Base-by-base conservation (phyloP, 441 rosid genomes). In the Gossypium aridum region DNA sequence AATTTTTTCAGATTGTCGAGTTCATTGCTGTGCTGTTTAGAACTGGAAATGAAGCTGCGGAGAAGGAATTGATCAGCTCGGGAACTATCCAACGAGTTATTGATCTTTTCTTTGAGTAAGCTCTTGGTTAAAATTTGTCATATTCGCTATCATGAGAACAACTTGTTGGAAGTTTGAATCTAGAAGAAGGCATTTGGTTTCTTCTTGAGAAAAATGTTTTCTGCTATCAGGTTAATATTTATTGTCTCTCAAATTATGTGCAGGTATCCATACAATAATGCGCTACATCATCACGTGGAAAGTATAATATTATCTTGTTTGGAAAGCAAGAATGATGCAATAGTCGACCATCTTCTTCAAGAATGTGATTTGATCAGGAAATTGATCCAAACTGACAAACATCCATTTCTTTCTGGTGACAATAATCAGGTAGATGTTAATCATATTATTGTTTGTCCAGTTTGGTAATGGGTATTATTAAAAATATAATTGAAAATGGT, bases 241-340 rank as follows among this genome's bases (percentile, higher is more conserved):
- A 64, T 75, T 39, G 17, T 65, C 56, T 69, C 62, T 64, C 65
- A 55, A 72, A 75, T 75, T 56, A 71, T 81, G 8, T 34, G 81
- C 81, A 96, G 99, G 91, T 93, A 93, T 80, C 98, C 99, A 0
- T 96, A 81, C 84, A 96, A 93, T 75, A 96, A 93, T 83, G 96
- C 94, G 16, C 80, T 96, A 85, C 99, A 96, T 80, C 98, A 93
- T 83, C 98, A 93, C 70, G 97, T 92, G 23, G 98, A 93, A 86
- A 93, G 96, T 76, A 91, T 96, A 72, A 77, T 92, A 77, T 67
- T 84, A 49, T 92, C 97, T 17, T 92, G 99, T 80, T 79, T 96
- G 85, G 97, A 90, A 78, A 87, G 89, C 81, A 93, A 90, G 86
- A 88, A 82, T 56, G 85, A 85, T 2, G 71, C 71, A 51, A 80